Percentiles rank a stretch among this genome's conserved stretches.
These are phyloP conservation scores for Luffa acutangula DNA, from an alignment of 306 rosid species.

Conservation along the genomic window DNA sequence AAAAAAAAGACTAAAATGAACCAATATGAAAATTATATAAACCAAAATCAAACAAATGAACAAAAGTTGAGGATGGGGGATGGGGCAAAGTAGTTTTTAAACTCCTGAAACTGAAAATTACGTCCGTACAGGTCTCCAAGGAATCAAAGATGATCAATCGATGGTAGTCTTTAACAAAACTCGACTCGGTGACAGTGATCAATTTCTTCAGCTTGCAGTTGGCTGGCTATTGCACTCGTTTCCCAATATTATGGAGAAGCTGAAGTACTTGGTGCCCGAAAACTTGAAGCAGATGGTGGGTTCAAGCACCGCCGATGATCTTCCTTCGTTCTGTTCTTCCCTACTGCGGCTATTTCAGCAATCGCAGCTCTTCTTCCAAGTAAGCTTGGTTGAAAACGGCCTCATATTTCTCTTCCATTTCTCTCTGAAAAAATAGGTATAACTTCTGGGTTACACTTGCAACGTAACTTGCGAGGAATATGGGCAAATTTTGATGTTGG, in stretches of 20 bases:
- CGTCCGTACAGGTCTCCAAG: too few relatives aligned
- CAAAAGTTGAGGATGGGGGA: too few relatives aligned
- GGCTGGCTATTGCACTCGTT: not conserved
- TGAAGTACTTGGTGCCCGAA: conserved; percentile 56
- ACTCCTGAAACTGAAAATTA: too few relatives aligned
- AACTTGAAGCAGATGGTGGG: conserved; percentile 31
- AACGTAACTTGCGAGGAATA: not conserved
- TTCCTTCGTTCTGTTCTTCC: conserved; percentile 39
- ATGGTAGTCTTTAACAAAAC: too few relatives aligned
- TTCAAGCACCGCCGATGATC: conserved; percentile 32
- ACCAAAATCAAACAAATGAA: too few relatives aligned
- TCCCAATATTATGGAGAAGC: conserved; percentile 42
- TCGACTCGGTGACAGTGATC: not conserved
- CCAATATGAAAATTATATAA: too few relatives aligned
- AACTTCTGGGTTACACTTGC: not conserved
- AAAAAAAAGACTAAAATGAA: too few relatives aligned
- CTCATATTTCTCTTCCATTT: not conserved
- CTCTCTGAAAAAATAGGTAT: not conserved
- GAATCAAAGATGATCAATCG: too few relatives aligned
- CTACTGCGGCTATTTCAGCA: conserved; percentile 43
- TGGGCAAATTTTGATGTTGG: not conserved
- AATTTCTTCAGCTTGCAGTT: not conserved
- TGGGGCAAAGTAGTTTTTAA: too few relatives aligned
- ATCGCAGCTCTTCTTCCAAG: conserved; percentile 54
- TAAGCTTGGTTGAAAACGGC: conserved; percentile 14